A percentile compares a stretch with the other conserved stretches of the same genome.
phyloP scores from a whole-genome alignment of 139 green algal species.

The Closterium sp. region DNA sequence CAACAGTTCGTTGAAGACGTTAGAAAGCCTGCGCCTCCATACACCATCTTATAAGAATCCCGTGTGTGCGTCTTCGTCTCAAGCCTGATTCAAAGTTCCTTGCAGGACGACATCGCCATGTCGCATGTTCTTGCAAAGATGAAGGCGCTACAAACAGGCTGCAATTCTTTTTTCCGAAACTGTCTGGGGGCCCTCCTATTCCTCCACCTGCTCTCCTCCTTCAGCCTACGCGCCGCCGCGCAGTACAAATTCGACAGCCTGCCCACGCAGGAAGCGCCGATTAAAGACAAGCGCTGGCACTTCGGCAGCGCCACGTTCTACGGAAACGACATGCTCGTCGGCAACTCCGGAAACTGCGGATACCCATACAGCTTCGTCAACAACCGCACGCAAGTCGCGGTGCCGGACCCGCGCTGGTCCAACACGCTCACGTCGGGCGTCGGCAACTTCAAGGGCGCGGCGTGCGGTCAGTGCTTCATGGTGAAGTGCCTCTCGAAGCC shows the following conservation, averaged over 20 bases:
- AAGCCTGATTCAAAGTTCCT: not conserved
- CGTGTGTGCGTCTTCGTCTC: not conserved
- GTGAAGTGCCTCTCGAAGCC: not conserved
- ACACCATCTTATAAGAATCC: not conserved
- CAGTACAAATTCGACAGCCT: not conserved
- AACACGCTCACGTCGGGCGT: conserved; percentile 1
- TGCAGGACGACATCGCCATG: not conserved
- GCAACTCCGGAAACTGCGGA: conserved; percentile 4
- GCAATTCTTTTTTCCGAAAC: not conserved
- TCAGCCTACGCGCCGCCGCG: not conserved
- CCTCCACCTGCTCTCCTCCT: not conserved
- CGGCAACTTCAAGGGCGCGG: conserved; percentile 11
- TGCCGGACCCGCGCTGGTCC: conserved; percentile 20
- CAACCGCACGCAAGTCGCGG: conserved; percentile 16
- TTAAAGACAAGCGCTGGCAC: conserved; percentile 5
- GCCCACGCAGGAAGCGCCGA: not conserved
- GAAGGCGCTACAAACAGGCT: not conserved
- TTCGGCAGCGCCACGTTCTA: conserved; percentile 22
- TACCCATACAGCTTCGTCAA: conserved; percentile 3
- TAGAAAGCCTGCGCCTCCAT: not conserved
- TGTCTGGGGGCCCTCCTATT: not conserved
- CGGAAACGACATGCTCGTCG: not conserved
- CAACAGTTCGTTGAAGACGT: not conserved
- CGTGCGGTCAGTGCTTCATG: conserved; percentile 15
- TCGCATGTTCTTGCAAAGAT: not conserved